phyloP scores from a whole-genome alignment of 192 early-diverging fungal genomes.

The Cetraspora pellucida region DNA sequence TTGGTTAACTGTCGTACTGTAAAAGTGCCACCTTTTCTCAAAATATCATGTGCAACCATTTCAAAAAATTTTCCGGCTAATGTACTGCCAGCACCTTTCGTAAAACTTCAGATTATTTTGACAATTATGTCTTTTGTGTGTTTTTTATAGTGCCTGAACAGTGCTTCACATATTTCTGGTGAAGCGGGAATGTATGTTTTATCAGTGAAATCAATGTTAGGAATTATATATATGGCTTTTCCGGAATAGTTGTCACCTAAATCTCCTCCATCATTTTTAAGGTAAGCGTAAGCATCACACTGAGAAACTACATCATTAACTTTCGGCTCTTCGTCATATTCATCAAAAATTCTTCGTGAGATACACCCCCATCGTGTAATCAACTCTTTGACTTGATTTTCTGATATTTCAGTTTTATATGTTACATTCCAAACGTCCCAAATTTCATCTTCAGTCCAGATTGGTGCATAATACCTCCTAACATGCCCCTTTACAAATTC shows the following conservation, averaged over 20 bases:
- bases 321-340: slow-evolving; percentile 16
- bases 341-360: not conserved
- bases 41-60: not conserved
- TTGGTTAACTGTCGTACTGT: not conserved
- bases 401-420: slow-evolving; percentile 12
- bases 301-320: not conserved
- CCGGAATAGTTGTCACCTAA: slow-evolving; percentile 19
- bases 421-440: slow-evolving; percentile 13
- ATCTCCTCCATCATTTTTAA: slow-evolving; percentile 8
- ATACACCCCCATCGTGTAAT: slow-evolving; percentile 11
- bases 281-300: not conserved
- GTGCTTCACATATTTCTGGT: not conserved
- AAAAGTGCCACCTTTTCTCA: not conserved
- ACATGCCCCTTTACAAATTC: not conserved
- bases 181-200: not conserved
- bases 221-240: slow-evolving; percentile 18
- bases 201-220: slow-evolving; percentile 16
- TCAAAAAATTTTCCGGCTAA: not conserved
- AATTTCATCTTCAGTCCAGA: slow-evolving; percentile 20
- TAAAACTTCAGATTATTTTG: not conserved
- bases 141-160: not conserved
- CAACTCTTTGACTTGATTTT: slow-evolving; percentile 5
- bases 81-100: not conserved
- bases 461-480: slow-evolving; percentile 7
- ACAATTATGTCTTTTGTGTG: not conserved